phyloP scores from a whole-genome alignment of 352 stramenopile species.

The Phytophthora nicotianae region DNA sequence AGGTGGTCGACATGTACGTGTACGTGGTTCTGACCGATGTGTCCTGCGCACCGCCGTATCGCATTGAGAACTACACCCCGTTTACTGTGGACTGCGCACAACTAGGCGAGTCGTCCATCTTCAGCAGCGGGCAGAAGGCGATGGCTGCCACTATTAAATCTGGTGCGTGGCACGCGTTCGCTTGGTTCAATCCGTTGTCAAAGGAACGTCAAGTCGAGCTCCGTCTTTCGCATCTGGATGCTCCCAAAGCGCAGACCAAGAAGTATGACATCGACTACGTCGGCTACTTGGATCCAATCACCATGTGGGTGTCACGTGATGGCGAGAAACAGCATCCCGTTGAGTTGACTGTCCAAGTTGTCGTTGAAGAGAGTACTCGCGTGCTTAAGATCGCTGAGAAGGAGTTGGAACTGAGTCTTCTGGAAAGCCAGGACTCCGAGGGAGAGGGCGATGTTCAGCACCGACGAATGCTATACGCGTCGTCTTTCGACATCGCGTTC shows the following conservation, averaged over 20 bases:
- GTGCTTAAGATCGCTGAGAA: slow-evolving; percentile 85
- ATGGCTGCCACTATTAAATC: slow-evolving; percentile 55
- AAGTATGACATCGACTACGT: slow-evolving; percentile 88
- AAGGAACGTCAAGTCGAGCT: slow-evolving; percentile 86
- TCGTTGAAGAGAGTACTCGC: slow-evolving; percentile 79
- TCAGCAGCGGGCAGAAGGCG: slow-evolving; percentile 63
- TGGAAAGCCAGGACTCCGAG: slow-evolving; percentile 71
- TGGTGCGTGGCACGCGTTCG: slow-evolving; percentile 80
- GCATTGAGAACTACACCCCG: slow-evolving; percentile 89
- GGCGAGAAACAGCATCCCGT: slow-evolving; percentile 52
- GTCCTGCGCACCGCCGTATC: slow-evolving; percentile 79
- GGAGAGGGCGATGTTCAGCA: slow-evolving; percentile 77
- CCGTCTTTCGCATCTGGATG: slow-evolving; percentile 57
- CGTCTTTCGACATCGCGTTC: slow-evolving; percentile 81
- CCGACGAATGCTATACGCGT: slow-evolving; percentile 80
- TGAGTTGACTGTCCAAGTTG: slow-evolving; percentile 78
- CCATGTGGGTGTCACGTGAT: slow-evolving; percentile 55
- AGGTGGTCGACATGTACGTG: slow-evolving; percentile 90
- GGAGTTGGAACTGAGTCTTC: slow-evolving; percentile 70
- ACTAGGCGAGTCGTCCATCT: slow-evolving; percentile 69
- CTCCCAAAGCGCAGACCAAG: slow-evolving; percentile 59
- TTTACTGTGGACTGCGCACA: slow-evolving; percentile 80
- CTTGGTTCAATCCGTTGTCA: slow-evolving; percentile 85
- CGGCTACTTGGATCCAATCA: slow-evolving; percentile 73
- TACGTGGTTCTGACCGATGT: slow-evolving; percentile 88